Percentiles rank a stretch among this genome's conserved stretches.
Conservation (phyloP, 2,329 filamentous ascomycete genomes). For the Hypoxylon sp. region DNA sequence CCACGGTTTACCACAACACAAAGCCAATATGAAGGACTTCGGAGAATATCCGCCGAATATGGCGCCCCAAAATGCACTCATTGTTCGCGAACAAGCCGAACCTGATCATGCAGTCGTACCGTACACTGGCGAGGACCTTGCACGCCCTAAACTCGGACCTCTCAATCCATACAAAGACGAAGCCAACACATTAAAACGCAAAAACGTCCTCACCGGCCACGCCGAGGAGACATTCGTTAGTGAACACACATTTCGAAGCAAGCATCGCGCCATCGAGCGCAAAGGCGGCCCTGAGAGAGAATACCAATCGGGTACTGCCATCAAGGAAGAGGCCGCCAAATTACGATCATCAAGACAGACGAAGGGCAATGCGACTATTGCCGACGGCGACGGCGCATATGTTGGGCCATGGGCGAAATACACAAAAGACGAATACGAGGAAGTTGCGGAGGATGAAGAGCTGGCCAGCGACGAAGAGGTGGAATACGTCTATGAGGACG, state of each 20-base stretch:
- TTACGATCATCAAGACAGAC: conserved; percentile 81
- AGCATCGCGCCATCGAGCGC: conserved; percentile 85
- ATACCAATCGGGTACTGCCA: conserved; percentile 63
- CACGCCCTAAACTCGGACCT: conserved; percentile 74
- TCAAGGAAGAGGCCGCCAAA: conserved; percentile 77
- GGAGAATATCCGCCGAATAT: conserved; percentile 74
- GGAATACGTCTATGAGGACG: conserved; percentile 81
- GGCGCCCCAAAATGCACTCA: conserved; percentile 72
- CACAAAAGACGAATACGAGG: conserved; percentile 76
- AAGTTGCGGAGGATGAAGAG: conserved; percentile 79
- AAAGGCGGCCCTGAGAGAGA: conserved; percentile 69
- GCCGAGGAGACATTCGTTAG: conserved; percentile 91
- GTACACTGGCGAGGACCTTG: conserved; percentile 79
- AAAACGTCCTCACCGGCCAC: conserved; percentile 85
- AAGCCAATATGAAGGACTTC: conserved; percentile 67
- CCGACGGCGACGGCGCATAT: conserved; percentile 89
- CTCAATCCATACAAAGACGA: conserved; percentile 80
- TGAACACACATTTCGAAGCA: conserved; percentile 88
- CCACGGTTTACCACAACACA: not conserved
- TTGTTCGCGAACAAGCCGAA: conserved; percentile 66
- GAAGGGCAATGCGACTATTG: conserved; percentile 85
- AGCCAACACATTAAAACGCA: conserved; percentile 73
- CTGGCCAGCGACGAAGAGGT: conserved; percentile 84
- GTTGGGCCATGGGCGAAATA: conserved; percentile 96
- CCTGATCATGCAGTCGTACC: conserved; percentile 71